Evolutionary conservation across 495 filamentous ascomycete genomes (phyloP).

Genomic region (Penicillium cataractarum): DNA sequence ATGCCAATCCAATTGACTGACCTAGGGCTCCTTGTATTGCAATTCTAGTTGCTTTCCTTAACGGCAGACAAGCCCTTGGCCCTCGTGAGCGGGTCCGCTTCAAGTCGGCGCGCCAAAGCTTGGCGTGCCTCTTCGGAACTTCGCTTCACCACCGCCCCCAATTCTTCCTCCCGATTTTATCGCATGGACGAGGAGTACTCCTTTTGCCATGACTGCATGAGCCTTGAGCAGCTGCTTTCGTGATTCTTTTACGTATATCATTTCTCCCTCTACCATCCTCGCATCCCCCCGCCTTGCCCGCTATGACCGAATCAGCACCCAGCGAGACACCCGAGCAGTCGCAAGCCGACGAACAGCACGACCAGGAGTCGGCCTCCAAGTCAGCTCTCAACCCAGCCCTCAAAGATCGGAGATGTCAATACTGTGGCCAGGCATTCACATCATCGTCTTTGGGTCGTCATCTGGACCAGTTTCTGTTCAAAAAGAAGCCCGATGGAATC

Average conservation of each 20-base stretch:
- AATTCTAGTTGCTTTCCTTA: too few relatives aligned
- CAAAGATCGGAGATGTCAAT: conserved; percentile 86
- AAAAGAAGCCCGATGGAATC: conserved; percentile 84
- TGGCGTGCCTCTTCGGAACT: conserved; percentile 12
- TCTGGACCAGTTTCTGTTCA: conserved; percentile 86
- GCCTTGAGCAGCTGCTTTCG: neutral
- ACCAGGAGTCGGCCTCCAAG: conserved; percentile 33
- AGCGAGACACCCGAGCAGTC: conserved; percentile 55
- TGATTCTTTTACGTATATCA: neutral
- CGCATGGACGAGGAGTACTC: neutral
- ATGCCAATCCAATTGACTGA: neutral
- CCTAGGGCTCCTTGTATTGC: too few relatives aligned
- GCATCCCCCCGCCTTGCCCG: neutral
- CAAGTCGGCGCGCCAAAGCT: conserved; percentile 19
- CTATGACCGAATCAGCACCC: conserved; percentile 33
- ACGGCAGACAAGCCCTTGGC: neutral
- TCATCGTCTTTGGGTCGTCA: conserved; percentile 92
- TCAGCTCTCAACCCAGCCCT: conserved; percentile 44
- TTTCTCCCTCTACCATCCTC: neutral
- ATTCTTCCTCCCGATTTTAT: neutral
- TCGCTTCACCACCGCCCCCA: conserved; percentile 6
- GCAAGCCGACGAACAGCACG: conserved; percentile 37
- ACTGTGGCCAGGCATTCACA: conserved; percentile 83
- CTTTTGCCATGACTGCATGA: conserved; percentile 2
- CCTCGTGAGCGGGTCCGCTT: conserved; percentile 7